Evolutionary conservation across 2,329 filamentous ascomycete genomes (phyloP).

Genomic region (Colletotrichum sp.): DNA sequence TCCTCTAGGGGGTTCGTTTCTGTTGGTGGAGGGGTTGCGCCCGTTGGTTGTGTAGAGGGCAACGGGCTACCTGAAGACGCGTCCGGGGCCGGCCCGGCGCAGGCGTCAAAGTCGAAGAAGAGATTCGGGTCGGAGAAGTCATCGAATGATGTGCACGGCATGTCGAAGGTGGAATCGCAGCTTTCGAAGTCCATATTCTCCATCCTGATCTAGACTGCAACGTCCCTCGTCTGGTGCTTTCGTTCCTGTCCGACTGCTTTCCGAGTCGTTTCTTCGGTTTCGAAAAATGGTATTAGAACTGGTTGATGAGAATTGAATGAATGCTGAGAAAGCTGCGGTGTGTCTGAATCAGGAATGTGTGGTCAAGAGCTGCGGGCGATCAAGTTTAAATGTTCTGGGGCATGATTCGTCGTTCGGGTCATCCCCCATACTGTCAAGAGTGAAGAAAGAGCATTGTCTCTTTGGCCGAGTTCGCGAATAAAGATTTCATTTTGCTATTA

Average conservation of each 20-base stretch:
- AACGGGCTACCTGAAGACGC: neutral
- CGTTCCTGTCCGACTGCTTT: neutral
- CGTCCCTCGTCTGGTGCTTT: neutral
- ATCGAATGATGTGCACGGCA: neutral
- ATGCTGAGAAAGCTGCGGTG: neutral
- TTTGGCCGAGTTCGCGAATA: neutral
- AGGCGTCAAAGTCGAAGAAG: conserved; percentile 6
- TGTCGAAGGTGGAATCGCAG: neutral
- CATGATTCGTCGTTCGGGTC: neutral
- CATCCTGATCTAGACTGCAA: neutral
- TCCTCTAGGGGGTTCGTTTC: neutral
- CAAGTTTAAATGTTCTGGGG: neutral
- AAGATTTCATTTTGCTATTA: neutral
- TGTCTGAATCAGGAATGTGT: neutral
- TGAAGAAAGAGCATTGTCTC: neutral
- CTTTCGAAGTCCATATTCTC: neutral
- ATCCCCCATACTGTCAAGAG: neutral
- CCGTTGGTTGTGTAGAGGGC: neutral
- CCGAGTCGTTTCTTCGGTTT: neutral
- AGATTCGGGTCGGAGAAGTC: neutral
- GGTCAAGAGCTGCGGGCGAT: neutral
- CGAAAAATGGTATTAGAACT: neutral
- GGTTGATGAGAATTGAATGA: neutral
- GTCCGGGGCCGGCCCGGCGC: neutral
- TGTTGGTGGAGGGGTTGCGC: neutral